phyloP scores from a whole-genome alignment of 345 rosid species.

The Turnera subulata region DNA sequence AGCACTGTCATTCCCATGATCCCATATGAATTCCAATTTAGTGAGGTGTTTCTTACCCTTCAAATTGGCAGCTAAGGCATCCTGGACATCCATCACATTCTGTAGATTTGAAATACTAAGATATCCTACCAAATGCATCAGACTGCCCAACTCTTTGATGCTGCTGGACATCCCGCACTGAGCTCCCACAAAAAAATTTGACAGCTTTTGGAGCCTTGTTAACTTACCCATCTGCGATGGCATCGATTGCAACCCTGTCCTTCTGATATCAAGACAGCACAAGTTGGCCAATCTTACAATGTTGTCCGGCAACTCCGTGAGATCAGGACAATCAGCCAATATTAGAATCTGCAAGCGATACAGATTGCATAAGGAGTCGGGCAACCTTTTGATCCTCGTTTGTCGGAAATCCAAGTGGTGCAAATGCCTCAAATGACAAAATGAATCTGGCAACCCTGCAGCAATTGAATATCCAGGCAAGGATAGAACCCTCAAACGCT shows the following conservation, averaged over 20 bases:
- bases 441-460: neutral
- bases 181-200: constrained; percentile 2
- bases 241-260: neutral
- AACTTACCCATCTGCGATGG: constrained; percentile 3
- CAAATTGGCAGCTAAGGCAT: neutral
- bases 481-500: neutral
- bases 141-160: constrained; percentile 3
- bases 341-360: neutral
- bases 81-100: too few relatives aligned
- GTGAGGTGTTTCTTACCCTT: neutral
- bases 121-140: neutral
- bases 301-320: neutral
- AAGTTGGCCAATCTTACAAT: neutral
- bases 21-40: neutral
- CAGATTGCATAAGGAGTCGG: neutral
- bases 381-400: neutral
- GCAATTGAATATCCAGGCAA: neutral
- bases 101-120: neutral
- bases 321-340: neutral
- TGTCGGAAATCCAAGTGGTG: neutral
- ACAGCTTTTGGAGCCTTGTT: neutral
- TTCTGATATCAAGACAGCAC: neutral
- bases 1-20: too few relatives aligned
- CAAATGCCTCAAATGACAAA: neutral
- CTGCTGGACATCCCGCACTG: constrained; percentile 5